Percentiles rank a stretch among this genome's conserved stretches.
Conservation (phyloP, 2,329 filamentous ascomycete species). For the Ophiognomonia clavigignenti-juglandacearum region DNA sequence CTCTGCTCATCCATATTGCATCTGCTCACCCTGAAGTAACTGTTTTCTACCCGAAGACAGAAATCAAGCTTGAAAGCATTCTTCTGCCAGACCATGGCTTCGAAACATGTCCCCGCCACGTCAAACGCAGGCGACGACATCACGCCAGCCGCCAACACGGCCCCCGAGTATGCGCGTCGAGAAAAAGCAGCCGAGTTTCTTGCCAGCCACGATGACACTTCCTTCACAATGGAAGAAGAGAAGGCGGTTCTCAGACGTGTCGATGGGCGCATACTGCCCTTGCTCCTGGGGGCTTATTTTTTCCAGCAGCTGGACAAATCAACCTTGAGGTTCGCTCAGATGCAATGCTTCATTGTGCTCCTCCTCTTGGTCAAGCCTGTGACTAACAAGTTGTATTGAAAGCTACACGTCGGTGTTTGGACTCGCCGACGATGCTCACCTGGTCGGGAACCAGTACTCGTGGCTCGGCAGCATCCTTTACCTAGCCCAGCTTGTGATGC, state of each 20-base stretch:
- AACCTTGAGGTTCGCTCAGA: constrained; percentile 30
- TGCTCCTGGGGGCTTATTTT: constrained; percentile 52
- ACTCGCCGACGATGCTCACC: constrained; percentile 39
- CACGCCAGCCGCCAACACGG: constrained; percentile 17
- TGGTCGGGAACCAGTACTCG: constrained; percentile 45
- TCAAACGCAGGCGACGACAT: no score
- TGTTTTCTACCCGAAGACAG: no score
- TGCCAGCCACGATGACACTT: constrained; percentile 30
- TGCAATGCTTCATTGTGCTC: not conserved
- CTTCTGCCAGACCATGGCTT: no score
- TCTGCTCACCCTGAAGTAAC: no score
- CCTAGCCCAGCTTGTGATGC: constrained; percentile 54
- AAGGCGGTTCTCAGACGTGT: constrained; percentile 40
- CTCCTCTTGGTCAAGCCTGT: not conserved
- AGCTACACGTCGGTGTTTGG: constrained; percentile 45
- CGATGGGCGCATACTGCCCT: constrained; percentile 43
- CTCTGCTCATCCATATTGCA: no score
- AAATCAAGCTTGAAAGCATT: no score
- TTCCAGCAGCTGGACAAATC: constrained; percentile 53
- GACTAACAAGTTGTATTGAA: not conserved
- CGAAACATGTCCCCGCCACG: no score
- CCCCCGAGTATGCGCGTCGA: constrained; percentile 23
- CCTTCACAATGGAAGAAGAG: constrained; percentile 46
- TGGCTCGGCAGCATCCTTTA: constrained; percentile 60
- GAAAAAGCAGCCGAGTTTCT: constrained; percentile 40